These are phyloP conservation scores for Phenoliferia sp. DNA, from an alignment of 1,284 basidiomycete species.

Conservation along the genomic window DNA sequence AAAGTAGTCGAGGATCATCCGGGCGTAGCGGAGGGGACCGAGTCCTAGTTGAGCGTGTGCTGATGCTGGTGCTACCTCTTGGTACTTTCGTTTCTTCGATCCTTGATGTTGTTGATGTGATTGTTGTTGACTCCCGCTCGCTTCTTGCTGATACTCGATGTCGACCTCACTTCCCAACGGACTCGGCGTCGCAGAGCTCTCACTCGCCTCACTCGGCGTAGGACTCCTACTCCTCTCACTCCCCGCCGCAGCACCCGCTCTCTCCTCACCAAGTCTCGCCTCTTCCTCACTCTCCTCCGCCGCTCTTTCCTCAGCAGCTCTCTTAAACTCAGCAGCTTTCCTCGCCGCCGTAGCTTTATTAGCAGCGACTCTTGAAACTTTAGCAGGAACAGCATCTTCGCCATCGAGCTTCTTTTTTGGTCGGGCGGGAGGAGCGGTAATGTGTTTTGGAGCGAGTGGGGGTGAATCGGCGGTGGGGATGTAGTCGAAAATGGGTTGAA, in stretches of 20 bases:
- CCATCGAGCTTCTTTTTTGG: conserved; percentile 41
- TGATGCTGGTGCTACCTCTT: conserved; percentile 1
- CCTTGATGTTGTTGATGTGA: no score
- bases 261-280: no score
- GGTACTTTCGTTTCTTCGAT: conserved; percentile 1
- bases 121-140: conserved; percentile 24
- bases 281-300: conserved; percentile 19
- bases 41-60: conserved; percentile 31
- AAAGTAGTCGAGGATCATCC: conserved; percentile 97
- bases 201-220: conserved; percentile 16
- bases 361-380: no score
- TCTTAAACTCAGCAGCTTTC: conserved; percentile 30
- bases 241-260: conserved; percentile 25
- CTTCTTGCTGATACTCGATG: conserved; percentile 18
- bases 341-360: conserved; percentile 34
- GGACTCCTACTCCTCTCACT: conserved; percentile 25
- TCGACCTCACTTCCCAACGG: conserved; percentile 21
- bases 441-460: conserved; percentile 92
- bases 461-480: conserved; percentile 80
- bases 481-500: conserved; percentile 95
- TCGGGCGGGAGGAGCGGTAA: conserved; percentile 61
- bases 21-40: conserved; percentile 63
- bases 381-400: no score
- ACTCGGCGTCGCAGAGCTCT: conserved; percentile 26
- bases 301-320: conserved; percentile 17